A percentile compares a stretch with the other conserved stretches of the same genome.
phyloP scores from a whole-genome alignment of 192 early-diverging fungal species.

The Backusella tarrabulga region DNA sequence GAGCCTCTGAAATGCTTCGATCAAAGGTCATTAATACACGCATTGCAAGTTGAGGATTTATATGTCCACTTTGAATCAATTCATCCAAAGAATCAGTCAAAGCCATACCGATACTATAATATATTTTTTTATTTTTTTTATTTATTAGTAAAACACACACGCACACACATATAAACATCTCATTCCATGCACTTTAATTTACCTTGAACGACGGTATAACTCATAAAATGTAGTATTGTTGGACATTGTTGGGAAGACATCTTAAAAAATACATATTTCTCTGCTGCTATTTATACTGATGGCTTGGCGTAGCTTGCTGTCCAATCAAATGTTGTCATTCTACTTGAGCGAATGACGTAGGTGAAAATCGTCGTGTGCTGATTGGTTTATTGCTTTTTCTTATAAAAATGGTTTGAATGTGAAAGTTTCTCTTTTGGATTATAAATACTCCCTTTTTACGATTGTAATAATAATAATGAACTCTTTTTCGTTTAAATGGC shows the following conservation, averaged over 20 bases:
- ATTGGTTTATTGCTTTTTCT: neutral
- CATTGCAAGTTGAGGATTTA: constrained; percentile 94
- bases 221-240: constrained; percentile 48
- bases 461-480: too few relatives aligned
- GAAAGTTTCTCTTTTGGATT: too few relatives aligned
- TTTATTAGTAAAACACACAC: neutral
- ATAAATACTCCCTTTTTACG: too few relatives aligned
- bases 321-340: constrained; percentile 13
- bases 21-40: constrained; percentile 86
- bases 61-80: constrained; percentile 82
- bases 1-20: constrained; percentile 83
- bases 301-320: constrained; percentile 6
- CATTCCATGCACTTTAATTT: neutral
- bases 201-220: constrained; percentile 69
- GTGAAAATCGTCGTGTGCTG: neutral
- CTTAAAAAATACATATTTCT: constrained; percentile 3
- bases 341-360: neutral
- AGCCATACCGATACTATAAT: constrained; percentile 76
- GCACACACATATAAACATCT: neutral
- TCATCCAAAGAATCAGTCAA: constrained; percentile 97
- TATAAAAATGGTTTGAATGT: neutral
- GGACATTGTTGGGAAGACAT: constrained; percentile 16
- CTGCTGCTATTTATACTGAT: constrained; percentile 15
- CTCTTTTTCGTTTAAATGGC: too few relatives aligned
- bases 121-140: neutral